Evolutionary conservation across 139 green algal species (phyloP), one percentile per base, ranked within the genome.

Genomic region (Desmodesmus armatus): DNA sequence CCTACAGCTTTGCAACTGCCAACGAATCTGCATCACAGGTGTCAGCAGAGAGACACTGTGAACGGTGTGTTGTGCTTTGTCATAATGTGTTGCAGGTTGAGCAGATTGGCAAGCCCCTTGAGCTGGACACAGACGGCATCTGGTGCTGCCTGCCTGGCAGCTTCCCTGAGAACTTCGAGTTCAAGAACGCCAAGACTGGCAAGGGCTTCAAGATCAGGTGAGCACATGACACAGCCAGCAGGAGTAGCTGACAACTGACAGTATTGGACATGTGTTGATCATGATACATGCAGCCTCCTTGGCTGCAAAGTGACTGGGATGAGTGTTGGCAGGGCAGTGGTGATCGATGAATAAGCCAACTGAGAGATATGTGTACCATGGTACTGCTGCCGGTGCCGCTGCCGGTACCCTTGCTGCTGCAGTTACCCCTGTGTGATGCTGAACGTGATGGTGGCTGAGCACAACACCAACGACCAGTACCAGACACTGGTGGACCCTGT

Each of bases 81-180:
- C 29, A 41, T 72, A 23, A 11, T 19, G 29, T 19, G 23, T 43
- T 29, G 40, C 82, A 88, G 41, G 87, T 91, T 3, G 83, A 87
- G 70, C 87, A 91, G 83, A 51, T 91, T 73, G 96, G 96, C 37
- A 93, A 92, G 72, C 96, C 97, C 0, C 92, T 99, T 63, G 97
- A 99, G 93, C 92, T 99, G 72, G 97, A 99, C 93, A 99, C 97
- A 0, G 97, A 99, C 85, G 97, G 97, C 85, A 99, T 99, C 89
- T 99, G 97, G 97, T 99, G 96, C 90, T 90, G 89, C 23, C 91
- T 99, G 73, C 97, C 97, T 0, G 90, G 74, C 35, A 94, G 85
- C 85, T 99, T 99, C 92, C 97, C 97, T 0, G 97, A 99, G 91
- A 94, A 99, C 82, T 99, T 96, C 90, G 94, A 94, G 86, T 92